Conservation (phyloP, 495 filamentous ascomycete species). For the Podospora fimiseda region DNA sequence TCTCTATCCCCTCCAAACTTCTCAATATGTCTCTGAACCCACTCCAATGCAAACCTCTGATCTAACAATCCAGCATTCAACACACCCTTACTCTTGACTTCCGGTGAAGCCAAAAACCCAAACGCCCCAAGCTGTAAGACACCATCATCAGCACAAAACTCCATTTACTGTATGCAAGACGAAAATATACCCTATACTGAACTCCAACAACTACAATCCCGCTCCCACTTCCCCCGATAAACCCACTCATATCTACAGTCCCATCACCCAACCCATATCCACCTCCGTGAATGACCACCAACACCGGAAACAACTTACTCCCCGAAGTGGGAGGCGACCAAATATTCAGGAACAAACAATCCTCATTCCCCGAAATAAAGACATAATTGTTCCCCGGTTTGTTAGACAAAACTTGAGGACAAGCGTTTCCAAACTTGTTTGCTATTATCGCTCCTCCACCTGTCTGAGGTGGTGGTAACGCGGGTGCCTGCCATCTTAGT, state of each 20-base stretch:
- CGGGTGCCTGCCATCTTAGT: conserved; percentile 32
- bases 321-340: conserved; percentile 28
- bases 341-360: conserved; percentile 36
- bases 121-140: conserved; percentile 21
- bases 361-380: conserved; percentile 23
- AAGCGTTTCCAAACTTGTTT: background rate
- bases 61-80: conserved; percentile 42
- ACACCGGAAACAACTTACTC: conserved; percentile 25
- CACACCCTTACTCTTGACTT: conserved; percentile 24
- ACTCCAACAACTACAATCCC: conserved; percentile 25
- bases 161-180: background rate
- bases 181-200: conserved; percentile 24
- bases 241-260: conserved; percentile 21
- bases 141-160: background rate
- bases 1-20: conserved; percentile 44
- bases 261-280: conserved; percentile 35
- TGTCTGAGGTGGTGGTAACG: background rate
- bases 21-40: conserved; percentile 51
- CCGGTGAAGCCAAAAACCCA: conserved; percentile 17
- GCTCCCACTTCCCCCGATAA: conserved; percentile 13
- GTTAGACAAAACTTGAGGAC: conserved; percentile 13
- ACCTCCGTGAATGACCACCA: conserved; percentile 40
- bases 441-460: background rate
- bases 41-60: conserved; percentile 38
- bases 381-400: conserved; percentile 2